These are phyloP conservation scores for Trichoderma harzianum DNA, from an alignment of 2,329 filamentous ascomycete species.

Conservation along the genomic window DNA sequence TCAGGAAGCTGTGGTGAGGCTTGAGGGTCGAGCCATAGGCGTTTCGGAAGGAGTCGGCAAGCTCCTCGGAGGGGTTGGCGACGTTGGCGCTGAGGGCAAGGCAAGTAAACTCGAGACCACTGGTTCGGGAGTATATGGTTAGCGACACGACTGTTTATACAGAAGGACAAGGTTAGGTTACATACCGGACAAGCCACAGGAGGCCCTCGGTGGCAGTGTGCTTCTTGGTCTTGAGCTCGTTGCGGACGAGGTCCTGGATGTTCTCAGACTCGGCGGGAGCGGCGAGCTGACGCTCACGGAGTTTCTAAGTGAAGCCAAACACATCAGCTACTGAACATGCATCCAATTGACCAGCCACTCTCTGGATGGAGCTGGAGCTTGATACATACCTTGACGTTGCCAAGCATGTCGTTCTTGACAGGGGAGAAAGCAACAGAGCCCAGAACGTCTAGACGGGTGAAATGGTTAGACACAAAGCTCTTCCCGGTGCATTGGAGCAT, in stretches of 20 bases:
- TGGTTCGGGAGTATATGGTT: constrained; percentile 34
- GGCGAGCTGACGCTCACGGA: constrained; percentile 76
- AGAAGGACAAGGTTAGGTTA: not conserved
- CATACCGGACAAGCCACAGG: constrained; percentile 83
- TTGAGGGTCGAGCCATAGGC: constrained; percentile 87
- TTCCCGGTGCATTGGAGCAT: too few relatives aligned
- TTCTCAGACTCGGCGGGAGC: constrained; percentile 76
- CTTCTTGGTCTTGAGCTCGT: constrained; percentile 87
- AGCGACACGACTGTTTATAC: not conserved
- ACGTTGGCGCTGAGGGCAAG: constrained; percentile 78
- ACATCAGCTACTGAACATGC: constrained; percentile 21
- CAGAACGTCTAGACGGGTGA: constrained; percentile 49
- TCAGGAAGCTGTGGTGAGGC: constrained; percentile 81
- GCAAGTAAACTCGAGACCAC: constrained; percentile 90
- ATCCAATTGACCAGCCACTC: not conserved
- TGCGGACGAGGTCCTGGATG: constrained; percentile 78
- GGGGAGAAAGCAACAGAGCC: constrained; percentile 76
- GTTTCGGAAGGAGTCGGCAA: constrained; percentile 78
- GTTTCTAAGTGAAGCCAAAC: constrained; percentile 59
- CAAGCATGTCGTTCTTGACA: constrained; percentile 86
- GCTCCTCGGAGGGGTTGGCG: constrained; percentile 65
- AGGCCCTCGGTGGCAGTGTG: constrained; percentile 85
- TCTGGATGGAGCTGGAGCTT: not conserved
- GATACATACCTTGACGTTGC: constrained; percentile 84
- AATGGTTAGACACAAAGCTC: not conserved